phyloP scores from a whole-genome alignment of 140 eudicot species.

The Cichorium intybus region DNA sequence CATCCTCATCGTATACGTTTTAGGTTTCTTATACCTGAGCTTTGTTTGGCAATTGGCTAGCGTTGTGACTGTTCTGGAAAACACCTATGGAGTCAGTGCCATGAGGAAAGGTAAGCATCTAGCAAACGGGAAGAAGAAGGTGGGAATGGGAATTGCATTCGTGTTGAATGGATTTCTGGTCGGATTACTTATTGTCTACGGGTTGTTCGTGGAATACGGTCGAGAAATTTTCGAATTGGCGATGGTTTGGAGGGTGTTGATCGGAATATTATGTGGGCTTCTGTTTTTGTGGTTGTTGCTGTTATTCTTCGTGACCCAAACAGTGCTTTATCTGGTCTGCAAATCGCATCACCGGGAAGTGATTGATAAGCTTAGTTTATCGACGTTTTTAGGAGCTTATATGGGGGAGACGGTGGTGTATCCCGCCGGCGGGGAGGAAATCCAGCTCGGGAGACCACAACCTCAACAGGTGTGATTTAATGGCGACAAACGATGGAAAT shows the following conservation, averaged over 20 bases:
- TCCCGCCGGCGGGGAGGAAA: not conserved
- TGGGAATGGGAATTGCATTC: constrained; percentile 29
- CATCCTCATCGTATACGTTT: not conserved
- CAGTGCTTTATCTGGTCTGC: constrained; percentile 36
- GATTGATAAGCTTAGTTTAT: constrained; percentile 34
- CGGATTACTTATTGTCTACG: not conserved
- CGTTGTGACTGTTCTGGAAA: constrained; percentile 54
- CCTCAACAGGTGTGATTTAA: not conserved
- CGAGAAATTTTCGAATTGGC: not conserved
- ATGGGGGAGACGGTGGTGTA: constrained; percentile 15
- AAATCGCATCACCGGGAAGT: constrained; percentile 39
- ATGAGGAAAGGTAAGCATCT: constrained; percentile 42
- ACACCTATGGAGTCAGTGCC: constrained; percentile 38
- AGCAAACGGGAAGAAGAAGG: constrained; percentile 39
- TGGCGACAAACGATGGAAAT: too few species aligned
- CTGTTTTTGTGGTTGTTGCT: constrained; percentile 18
- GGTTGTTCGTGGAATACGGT: not conserved
- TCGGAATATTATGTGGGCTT: constrained; percentile 25
- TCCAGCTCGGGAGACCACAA: constrained; percentile 13
- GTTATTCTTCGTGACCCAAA: constrained; percentile 27
- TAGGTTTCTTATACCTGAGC: constrained; percentile 43
- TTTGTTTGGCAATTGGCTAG: constrained; percentile 53
- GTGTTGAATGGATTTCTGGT: constrained; percentile 22
- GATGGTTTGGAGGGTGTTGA: constrained; percentile 15
- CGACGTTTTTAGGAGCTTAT: constrained; percentile 23